These are phyloP conservation scores for Pterulicium gracile DNA, from an alignment of 1,284 basidiomycete genomes.

Conservation along the genomic window DNA sequence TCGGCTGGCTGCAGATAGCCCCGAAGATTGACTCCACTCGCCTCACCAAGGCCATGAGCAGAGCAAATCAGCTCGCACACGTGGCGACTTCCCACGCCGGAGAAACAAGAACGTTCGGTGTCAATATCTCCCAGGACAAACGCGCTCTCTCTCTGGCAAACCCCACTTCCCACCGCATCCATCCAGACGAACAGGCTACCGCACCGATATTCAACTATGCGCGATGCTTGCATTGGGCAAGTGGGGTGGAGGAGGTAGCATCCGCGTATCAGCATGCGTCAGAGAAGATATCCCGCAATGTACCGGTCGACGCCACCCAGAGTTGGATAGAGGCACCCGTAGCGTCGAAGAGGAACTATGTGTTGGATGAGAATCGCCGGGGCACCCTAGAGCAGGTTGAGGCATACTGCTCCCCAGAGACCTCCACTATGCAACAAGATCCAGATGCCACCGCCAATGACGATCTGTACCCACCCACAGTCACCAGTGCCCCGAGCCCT, in stretches of 20 bases:
- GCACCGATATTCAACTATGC: constrained; percentile 21
- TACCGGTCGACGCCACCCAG: constrained; percentile 8
- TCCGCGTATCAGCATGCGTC: constrained; percentile 11
- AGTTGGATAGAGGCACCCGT: no score
- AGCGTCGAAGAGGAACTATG: no score
- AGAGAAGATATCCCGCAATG: constrained; percentile 7
- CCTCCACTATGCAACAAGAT: no score
- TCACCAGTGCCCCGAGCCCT: not conserved
- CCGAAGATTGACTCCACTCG: constrained; percentile 20
- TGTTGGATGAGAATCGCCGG: constrained; percentile 11
- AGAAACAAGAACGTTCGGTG: not conserved
- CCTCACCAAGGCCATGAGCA: constrained; percentile 13
- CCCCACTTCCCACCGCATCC: constrained; percentile 3
- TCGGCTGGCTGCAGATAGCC: constrained; percentile 22
- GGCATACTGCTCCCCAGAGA: constrained; percentile 14
- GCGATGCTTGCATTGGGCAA: constrained; percentile 17
- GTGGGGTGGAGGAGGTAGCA: constrained; percentile 14
- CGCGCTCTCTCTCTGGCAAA: constrained; percentile 4
- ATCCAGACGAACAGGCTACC: constrained; percentile 14
- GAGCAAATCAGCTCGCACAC: constrained; percentile 13
- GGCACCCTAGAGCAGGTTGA: constrained; percentile 18
- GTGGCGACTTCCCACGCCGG: constrained; percentile 6
- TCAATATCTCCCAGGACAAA: constrained; percentile 1
- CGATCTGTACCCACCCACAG: no score
- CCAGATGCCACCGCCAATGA: no score